These are phyloP conservation scores for Lentinus brumalis DNA, from an alignment of 768 basidiomycete genomes.

Conservation along the genomic window DNA sequence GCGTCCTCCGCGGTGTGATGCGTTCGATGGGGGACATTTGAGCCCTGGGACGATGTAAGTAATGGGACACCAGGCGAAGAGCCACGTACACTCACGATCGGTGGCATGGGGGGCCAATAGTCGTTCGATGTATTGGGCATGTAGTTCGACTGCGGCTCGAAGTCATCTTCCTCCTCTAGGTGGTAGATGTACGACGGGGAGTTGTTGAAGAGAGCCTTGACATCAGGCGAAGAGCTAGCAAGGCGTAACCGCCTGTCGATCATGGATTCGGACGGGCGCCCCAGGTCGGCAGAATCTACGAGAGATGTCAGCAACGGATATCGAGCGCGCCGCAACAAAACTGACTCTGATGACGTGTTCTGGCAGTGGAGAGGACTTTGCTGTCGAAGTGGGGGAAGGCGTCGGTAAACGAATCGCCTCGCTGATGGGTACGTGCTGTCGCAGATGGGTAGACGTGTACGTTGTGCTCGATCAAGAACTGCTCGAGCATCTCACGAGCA, in stretches of 20 bases:
- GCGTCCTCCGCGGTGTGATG: slow-evolving; percentile 75
- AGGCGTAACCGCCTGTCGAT: slow-evolving; percentile 76
- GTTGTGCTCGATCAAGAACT: slow-evolving; percentile 83
- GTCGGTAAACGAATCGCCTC: slow-evolving; percentile 92
- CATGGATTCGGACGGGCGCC: slow-evolving; percentile 65
- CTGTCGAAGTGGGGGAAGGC: slow-evolving; percentile 97
- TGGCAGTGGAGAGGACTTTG: slow-evolving; percentile 83
- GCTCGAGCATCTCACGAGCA: slow-evolving; percentile 90
- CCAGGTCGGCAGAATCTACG: slow-evolving; percentile 78
- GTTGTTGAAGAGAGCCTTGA: slow-evolving; percentile 90
- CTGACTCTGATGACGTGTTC: slow-evolving; percentile 61
- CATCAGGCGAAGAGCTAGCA: slow-evolving; percentile 90
- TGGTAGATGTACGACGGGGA: slow-evolving; percentile 82
- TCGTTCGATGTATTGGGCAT: slow-evolving; percentile 55
- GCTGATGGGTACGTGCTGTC: slow-evolving; percentile 77
- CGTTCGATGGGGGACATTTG: slow-evolving; percentile 67
- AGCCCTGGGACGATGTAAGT: slow-evolving; percentile 46
- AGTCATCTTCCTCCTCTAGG: slow-evolving; percentile 64
- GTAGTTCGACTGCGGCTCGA: slow-evolving; percentile 57
- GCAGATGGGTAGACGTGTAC: slow-evolving; percentile 81
- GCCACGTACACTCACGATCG: slow-evolving; percentile 58
- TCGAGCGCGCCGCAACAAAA: slow-evolving; percentile 1
- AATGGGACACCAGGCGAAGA: slow-evolving; percentile 1
- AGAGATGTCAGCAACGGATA: slow-evolving; percentile 13
- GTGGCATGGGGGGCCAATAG: slow-evolving; percentile 77